Evolutionary conservation across 1,139 yeast genomes (phyloP).

Genomic region (Hemisphaericaspora xylofermentans): DNA sequence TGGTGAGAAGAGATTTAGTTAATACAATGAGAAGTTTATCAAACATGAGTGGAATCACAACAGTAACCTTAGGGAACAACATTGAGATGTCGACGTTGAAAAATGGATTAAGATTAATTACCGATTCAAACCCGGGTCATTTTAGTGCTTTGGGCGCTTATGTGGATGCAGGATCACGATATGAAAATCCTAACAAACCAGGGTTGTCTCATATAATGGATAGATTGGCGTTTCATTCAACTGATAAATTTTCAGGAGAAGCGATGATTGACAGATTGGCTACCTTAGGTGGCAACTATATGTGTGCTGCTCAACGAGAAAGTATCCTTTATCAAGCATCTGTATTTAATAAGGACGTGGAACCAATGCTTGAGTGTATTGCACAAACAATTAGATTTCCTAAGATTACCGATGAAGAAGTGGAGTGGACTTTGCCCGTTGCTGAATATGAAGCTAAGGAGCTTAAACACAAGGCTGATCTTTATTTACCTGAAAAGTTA

Average conservation of each 20-base stretch:
- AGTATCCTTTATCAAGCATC: constrained; percentile 92
- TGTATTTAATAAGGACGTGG: constrained; percentile 86
- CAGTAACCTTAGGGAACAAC: constrained; percentile 17
- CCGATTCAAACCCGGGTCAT: constrained; percentile 87
- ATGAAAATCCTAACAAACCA: constrained; percentile 52
- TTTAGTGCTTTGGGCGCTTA: constrained; percentile 90
- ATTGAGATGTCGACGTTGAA: constrained; percentile 52
- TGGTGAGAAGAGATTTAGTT: not conserved
- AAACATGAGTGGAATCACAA: constrained; percentile 1
- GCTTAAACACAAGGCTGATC: constrained; percentile 80
- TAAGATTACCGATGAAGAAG: constrained; percentile 62
- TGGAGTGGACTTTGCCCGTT: constrained; percentile 69
- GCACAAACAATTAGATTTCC: constrained; percentile 83
- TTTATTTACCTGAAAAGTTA: constrained; percentile 80
- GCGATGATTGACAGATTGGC: constrained; percentile 78
- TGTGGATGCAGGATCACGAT: constrained; percentile 87
- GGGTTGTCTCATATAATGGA: constrained; percentile 87
- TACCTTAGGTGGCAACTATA: constrained; percentile 87
- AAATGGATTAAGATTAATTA: constrained; percentile 81
- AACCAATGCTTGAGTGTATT: constrained; percentile 72
- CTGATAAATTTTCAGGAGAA: constrained; percentile 57
- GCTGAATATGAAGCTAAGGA: constrained; percentile 83
- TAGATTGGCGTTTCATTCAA: constrained; percentile 83
- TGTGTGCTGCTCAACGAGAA: constrained; percentile 92
- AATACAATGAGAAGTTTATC: constrained; percentile 1